These are phyloP conservation scores for Angophora floribunda DNA, from an alignment of 345 rosid species.

Conservation along the genomic window DNA sequence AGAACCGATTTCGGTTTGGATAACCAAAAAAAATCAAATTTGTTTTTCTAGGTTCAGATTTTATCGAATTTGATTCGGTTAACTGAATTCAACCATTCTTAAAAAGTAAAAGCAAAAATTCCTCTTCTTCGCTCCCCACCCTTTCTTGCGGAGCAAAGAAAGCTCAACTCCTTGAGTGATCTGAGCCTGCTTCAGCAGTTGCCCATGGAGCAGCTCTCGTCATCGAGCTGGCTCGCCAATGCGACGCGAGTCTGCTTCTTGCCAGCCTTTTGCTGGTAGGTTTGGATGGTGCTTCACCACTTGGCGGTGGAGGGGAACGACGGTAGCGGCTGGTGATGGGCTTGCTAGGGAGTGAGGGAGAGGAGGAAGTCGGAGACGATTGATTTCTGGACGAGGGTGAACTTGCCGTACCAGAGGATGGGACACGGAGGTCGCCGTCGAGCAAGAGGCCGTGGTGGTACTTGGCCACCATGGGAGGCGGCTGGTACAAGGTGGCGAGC, in stretches of 20 bases:
- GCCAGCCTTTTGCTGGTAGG: constrained; percentile 16
- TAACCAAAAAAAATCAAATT: too few species aligned
- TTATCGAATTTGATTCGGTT: too few species aligned
- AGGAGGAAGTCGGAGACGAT: constrained; percentile 17
- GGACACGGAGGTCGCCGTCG: constrained; percentile 15
- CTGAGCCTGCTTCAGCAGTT: constrained; percentile 11
- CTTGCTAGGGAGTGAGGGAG: background rate
- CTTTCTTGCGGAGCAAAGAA: too few species aligned
- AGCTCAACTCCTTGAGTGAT: background rate
- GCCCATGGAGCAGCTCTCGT: constrained; percentile 17
- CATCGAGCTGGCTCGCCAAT: constrained; percentile 5
- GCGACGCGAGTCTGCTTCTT: background rate
- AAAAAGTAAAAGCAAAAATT: too few species aligned
- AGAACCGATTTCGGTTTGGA: too few species aligned
- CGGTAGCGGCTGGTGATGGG: background rate
- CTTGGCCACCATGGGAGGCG: constrained; percentile 9
- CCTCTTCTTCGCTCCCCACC: too few species aligned
- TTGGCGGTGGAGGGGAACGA: constrained; percentile 2
- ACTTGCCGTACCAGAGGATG: constrained; percentile 25
- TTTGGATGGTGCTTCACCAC: constrained; percentile 23
- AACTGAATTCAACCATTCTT: too few species aligned
- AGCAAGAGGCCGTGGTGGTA: constrained; percentile 24
- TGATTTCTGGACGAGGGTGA: constrained; percentile 19
- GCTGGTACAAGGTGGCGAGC: background rate
- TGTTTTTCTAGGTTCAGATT: too few species aligned